Conservation (phyloP, 2,329 filamentous ascomycete genomes). For the Fusarium tricinctum region DNA sequence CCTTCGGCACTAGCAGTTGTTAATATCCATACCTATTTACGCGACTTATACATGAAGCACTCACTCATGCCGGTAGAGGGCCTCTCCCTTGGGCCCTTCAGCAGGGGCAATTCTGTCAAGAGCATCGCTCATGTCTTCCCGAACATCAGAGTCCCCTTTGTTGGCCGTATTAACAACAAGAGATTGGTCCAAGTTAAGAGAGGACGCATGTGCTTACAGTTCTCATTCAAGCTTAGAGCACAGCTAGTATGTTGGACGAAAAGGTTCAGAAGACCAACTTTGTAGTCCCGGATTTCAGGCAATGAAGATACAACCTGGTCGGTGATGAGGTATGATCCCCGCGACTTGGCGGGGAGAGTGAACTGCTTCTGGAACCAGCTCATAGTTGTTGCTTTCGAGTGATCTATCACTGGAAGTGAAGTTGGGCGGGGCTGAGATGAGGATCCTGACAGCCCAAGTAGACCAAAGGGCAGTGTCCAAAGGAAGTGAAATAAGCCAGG, state of each 20-base stretch:
- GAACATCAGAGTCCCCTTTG: slow-evolving; percentile 80
- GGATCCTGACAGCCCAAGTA: slow-evolving; percentile 55
- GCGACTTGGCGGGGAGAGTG: slow-evolving; percentile 79
- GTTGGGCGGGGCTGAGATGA: slow-evolving; percentile 51
- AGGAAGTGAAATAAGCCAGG: slow-evolving; percentile 67
- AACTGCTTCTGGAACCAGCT: slow-evolving; percentile 91
- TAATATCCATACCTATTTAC: slow-evolving; percentile 2
- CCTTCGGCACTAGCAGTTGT: slow-evolving; percentile 76
- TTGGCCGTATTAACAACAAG: slow-evolving; percentile 56
- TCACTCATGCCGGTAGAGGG: slow-evolving; percentile 81
- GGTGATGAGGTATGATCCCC: slow-evolving; percentile 92
- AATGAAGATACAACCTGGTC: slow-evolving; percentile 77
- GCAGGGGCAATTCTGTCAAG: slow-evolving; percentile 91
- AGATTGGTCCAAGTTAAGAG: no score
- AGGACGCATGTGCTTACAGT: slow-evolving; percentile 65
- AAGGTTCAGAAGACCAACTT: slow-evolving; percentile 86
- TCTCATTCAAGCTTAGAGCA: slow-evolving; percentile 93
- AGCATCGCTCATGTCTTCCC: slow-evolving; percentile 92
- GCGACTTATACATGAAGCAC: slow-evolving; percentile 23
- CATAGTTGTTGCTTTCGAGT: slow-evolving; percentile 59
- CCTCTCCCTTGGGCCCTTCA: slow-evolving; percentile 76
- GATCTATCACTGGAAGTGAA: slow-evolving; percentile 44
- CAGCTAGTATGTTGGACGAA: slow-evolving; percentile 97
- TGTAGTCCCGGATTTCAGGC: slow-evolving; percentile 86
- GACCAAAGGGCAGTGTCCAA: slow-evolving; percentile 63